Conservation (phyloP, 805 yeast genomes). For the Priceomyces haplophilus region DNA sequence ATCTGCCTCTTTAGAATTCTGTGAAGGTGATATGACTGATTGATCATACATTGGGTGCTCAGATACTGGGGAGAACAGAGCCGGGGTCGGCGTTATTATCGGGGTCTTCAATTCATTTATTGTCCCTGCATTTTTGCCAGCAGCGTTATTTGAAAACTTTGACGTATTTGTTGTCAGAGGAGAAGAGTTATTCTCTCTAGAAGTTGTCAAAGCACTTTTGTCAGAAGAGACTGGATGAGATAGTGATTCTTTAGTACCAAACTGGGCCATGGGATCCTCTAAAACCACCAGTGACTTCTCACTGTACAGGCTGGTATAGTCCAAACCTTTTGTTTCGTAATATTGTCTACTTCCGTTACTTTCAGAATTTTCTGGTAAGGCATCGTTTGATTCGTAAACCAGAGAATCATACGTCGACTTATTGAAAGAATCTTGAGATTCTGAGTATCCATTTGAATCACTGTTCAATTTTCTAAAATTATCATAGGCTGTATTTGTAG, state of each 20-base stretch:
- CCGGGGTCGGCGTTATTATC: not conserved
- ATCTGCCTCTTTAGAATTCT: not conserved
- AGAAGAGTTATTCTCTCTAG: conserved; percentile 12
- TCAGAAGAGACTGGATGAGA: conserved; percentile 8
- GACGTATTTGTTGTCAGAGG: conserved; percentile 19
- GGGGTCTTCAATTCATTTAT: not conserved
- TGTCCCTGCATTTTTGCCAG: not conserved
- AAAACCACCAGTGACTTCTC: not conserved
- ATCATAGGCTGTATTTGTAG: conserved; percentile 36
- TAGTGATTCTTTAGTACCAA: conserved; percentile 1
- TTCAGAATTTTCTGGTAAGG: not conserved
- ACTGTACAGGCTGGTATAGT: conserved; percentile 2
- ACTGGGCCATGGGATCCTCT: conserved; percentile 8
- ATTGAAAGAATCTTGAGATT: not conserved
- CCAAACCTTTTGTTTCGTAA: not conserved
- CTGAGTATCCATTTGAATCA: not conserved
- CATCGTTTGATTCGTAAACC: not conserved
- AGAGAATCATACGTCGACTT: not conserved
- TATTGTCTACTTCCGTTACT: not conserved
- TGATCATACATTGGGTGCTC: not conserved
- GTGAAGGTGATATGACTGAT: not conserved
- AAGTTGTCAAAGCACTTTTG: conserved; percentile 10
- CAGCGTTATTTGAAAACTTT: not conserved
- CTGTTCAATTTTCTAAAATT: conserved; percentile 22
- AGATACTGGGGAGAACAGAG: not conserved